A percentile compares a stretch with the other conserved stretches of the same genome.
phyloP scores from a whole-genome alignment of 768 basidiomycete species.

The Suillus americanus region DNA sequence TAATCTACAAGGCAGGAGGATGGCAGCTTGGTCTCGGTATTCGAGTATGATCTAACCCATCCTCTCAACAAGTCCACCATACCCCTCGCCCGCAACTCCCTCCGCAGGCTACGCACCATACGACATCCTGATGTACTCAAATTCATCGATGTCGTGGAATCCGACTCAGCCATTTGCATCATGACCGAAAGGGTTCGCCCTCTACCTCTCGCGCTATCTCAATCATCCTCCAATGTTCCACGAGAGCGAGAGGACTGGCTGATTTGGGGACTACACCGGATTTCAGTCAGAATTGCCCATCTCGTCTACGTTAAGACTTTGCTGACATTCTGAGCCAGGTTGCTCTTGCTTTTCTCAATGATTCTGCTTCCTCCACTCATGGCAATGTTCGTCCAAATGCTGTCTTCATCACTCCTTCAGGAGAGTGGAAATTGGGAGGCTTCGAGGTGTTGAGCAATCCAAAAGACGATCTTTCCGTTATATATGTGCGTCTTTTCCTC shows the following conservation, averaged over 20 bases:
- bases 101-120: constrained; percentile 86
- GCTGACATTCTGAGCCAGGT: constrained; percentile 46
- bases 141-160: constrained; percentile 92
- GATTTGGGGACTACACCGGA: constrained; percentile 89
- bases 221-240: constrained; percentile 60
- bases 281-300: constrained; percentile 54
- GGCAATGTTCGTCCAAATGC: constrained; percentile 74
- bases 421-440: constrained; percentile 96
- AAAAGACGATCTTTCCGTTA: constrained; percentile 72
- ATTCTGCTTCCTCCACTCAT: constrained; percentile 78
- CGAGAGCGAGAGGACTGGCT: constrained; percentile 84
- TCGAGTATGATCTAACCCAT: constrained; percentile 83
- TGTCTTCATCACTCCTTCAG: constrained; percentile 88
- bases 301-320: constrained; percentile 28
- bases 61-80: constrained; percentile 56
- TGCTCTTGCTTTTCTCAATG: constrained; percentile 88
- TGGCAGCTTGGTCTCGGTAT: constrained; percentile 79
- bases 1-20: constrained; percentile 68
- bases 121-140: constrained; percentile 96
- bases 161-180: constrained; percentile 83
- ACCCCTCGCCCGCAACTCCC: constrained; percentile 82
- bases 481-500: constrained; percentile 62
- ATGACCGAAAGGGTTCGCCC: constrained; percentile 94
- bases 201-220: constrained; percentile 57
- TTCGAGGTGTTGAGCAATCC: constrained; percentile 88